phyloP scores from a whole-genome alignment of 805 yeast species.

The Metschnikowia dekortorum region DNA sequence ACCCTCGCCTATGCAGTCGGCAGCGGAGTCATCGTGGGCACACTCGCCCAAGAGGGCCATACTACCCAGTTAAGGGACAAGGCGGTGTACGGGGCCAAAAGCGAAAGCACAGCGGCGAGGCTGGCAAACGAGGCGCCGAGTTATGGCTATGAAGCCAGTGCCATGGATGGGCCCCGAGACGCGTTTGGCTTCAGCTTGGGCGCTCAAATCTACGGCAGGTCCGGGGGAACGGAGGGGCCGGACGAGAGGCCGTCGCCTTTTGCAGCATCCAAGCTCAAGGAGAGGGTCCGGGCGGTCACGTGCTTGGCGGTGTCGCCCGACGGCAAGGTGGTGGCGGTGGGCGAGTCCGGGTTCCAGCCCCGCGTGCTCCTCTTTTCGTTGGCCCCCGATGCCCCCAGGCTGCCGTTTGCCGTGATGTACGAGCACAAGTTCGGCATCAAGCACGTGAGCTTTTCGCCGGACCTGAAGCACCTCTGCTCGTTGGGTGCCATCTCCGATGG shows the following conservation, averaged over 20 bases:
- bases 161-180: constrained; percentile 20
- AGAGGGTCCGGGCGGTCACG: constrained; percentile 48
- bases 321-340: constrained; percentile 54
- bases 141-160: background rate
- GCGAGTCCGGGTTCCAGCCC: constrained; percentile 69
- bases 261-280: constrained; percentile 20
- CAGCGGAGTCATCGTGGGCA: constrained; percentile 55
- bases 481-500: constrained; percentile 71
- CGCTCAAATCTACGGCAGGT: constrained; percentile 8
- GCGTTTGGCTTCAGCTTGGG: constrained; percentile 31
- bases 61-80: constrained; percentile 25
- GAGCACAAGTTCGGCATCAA: constrained; percentile 68
- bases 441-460: constrained; percentile 52
- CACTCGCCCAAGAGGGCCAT: constrained; percentile 19
- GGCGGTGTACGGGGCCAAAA: constrained; percentile 51
- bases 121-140: no score
- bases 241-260: background rate
- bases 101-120: background rate
- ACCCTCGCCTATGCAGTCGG: constrained; percentile 52
- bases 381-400: constrained; percentile 42
- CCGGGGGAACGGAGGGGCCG: constrained; percentile 1
- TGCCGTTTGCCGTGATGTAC: constrained; percentile 50
- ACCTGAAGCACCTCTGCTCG: constrained; percentile 53
- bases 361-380: constrained; percentile 57
- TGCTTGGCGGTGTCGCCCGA: constrained; percentile 59